Evolutionary conservation across 352 stramenopile species (phyloP), one percentile per base, ranked within the genome.

Genomic region (Thraustochytrium striatum): DNA sequence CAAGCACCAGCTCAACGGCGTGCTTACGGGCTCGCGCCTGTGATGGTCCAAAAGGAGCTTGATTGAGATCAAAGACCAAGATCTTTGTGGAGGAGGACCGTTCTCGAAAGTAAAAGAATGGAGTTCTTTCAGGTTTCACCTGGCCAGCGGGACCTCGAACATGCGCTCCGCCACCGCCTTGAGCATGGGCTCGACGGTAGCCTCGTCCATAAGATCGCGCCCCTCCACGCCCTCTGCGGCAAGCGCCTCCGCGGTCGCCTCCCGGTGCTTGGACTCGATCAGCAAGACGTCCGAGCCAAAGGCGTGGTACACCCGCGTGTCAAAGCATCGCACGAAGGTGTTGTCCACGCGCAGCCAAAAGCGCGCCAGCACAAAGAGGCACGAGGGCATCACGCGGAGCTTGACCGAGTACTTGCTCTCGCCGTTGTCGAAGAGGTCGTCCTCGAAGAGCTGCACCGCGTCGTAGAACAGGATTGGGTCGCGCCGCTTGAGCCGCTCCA

Each of bases 341-440:
- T 87, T 70, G 85, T 93, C 89, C 5, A 93, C 87, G 21, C 89
- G 84, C 5, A 92, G 70, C 78, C 85, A 93, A 21, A 93, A 84
- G 39, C 86, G 81, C 41, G 85, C 78, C n/a, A 94, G 82, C 38
- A 91, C 78, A 78, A 90, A 94, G 73, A 83, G 89, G 73, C 88
- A 94, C 21, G 36, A 79, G 16, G 88, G 87, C 90, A 94, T 94
- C 33, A 93, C 88, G 55, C 90, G 83, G 33, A 93, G 72, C 78
- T 93, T 94, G 21, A 88, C 83, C 55, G 83, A 88, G 52, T 91
- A 82, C 43, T 85, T 84, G 9, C 88, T 85, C 58, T 91, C 83
- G 69, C 90, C 90, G 83, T 91, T 90, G 78, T 94, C 90, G 72
- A 93, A 87, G 61, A 94, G 82, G 78, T 94, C 90, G 83, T 93